phyloP scores from a whole-genome alignment of 2,329 filamentous ascomycete species.

The Aspergillus sp. region DNA sequence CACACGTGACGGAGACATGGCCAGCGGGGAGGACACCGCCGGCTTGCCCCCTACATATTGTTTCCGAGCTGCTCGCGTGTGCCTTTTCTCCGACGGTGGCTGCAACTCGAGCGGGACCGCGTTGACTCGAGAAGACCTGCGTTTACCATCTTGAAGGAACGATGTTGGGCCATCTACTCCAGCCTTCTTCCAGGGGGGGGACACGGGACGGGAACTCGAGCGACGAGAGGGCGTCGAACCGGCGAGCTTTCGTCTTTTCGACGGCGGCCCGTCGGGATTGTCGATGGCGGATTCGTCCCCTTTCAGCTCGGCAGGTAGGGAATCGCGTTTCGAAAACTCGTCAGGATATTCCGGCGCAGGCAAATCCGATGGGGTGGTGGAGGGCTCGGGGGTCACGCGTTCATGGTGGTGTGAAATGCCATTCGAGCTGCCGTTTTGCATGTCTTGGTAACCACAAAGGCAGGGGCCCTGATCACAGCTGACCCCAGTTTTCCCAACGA shows the following conservation, averaged over 20 bases:
- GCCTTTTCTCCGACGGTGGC: conserved; percentile 47
- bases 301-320: conserved; percentile 28
- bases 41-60: conserved; percentile 28
- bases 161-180: conserved; percentile 83
- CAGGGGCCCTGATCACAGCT: conserved; percentile 41
- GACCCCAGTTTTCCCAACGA: conserved; percentile 48
- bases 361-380: conserved; percentile 21
- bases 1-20: conserved; percentile 27
- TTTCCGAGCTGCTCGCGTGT: conserved; percentile 43
- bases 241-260: conserved; percentile 47
- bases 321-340: conserved; percentile 23
- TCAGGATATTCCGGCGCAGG: conserved; percentile 19
- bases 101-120: conserved; percentile 48
- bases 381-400: conserved; percentile 32
- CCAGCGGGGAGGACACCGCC: conserved; percentile 31
- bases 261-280: conserved; percentile 39
- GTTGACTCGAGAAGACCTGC: conserved; percentile 60
- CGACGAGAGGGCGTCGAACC: conserved; percentile 34
- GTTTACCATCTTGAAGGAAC: conserved; percentile 64
- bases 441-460: conserved; percentile 42
- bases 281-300: conserved; percentile 27
- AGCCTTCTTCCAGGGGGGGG: conserved; percentile 91
- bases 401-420: conserved; percentile 41
- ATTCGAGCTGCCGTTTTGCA: conserved; percentile 47
- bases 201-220: conserved; percentile 49